These are phyloP conservation scores for Amanita exitialis DNA, from an alignment of 768 basidiomycete genomes.

Conservation along the genomic window DNA sequence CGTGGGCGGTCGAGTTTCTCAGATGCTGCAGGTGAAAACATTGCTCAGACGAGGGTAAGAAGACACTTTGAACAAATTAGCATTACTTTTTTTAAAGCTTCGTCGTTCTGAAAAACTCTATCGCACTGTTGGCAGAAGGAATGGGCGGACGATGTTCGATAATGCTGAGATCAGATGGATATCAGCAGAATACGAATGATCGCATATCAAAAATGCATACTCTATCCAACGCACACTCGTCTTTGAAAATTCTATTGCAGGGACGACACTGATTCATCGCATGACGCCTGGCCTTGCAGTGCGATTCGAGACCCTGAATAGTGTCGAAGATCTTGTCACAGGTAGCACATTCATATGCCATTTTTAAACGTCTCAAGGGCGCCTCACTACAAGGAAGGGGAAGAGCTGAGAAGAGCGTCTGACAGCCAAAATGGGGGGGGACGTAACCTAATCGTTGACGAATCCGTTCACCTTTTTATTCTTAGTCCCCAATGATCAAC, in stretches of 20 bases:
- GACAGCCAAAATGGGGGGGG: background rate
- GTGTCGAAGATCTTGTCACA: constrained; percentile 2
- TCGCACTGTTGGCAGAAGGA: background rate
- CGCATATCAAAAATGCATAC: background rate
- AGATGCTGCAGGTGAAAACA: background rate
- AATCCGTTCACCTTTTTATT: background rate
- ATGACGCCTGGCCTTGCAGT: background rate
- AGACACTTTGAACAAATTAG: background rate
- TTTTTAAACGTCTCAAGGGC: background rate
- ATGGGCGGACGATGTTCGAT: background rate
- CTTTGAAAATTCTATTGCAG: background rate
- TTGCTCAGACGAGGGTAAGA: background rate
- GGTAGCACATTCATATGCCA: background rate
- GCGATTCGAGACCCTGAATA: background rate
- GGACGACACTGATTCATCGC: background rate
- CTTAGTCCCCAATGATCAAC: background rate
- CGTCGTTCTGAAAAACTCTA: background rate
- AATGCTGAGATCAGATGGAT: background rate
- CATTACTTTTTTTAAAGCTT: background rate
- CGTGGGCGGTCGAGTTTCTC: background rate
- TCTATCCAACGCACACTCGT: background rate
- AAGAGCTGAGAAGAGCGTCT: background rate
- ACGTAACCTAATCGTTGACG: background rate
- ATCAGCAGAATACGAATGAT: background rate
- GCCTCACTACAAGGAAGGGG: background rate